Conservation (phyloP, 805 yeast genomes). For the Wickerhamiella siamensis region DNA sequence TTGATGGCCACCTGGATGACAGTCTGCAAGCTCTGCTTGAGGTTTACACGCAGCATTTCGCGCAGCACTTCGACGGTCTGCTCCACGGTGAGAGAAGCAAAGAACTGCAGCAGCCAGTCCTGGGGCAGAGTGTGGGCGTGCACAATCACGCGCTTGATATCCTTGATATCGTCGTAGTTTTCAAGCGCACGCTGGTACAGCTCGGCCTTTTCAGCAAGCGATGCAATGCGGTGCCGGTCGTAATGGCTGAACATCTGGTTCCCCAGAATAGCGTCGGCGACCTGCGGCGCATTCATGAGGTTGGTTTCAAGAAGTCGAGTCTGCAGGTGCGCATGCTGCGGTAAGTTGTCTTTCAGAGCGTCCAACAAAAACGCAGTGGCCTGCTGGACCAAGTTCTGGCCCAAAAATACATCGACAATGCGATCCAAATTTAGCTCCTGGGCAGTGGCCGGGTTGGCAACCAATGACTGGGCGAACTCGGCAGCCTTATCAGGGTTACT, state of each 20-base stretch:
- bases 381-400: slow-evolving; percentile 89
- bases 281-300: slow-evolving; percentile 94
- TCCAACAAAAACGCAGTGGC: slow-evolving; percentile 95
- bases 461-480: slow-evolving; percentile 83
- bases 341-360: slow-evolving; percentile 84
- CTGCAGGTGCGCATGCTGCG: slow-evolving; percentile 91
- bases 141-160: slow-evolving; percentile 86
- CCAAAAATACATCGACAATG: slow-evolving; percentile 83
- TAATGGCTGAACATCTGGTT: slow-evolving; percentile 91
- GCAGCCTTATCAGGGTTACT: slow-evolving; percentile 96
- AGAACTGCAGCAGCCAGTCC: slow-evolving; percentile 87
- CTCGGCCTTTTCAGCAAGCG: slow-evolving; percentile 91
- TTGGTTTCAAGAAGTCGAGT: slow-evolving; percentile 88
- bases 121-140: slow-evolving; percentile 67
- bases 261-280: slow-evolving; percentile 96
- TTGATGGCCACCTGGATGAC: slow-evolving; percentile 95
- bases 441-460: slow-evolving; percentile 39
- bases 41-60: slow-evolving; percentile 66
- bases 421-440: slow-evolving; percentile 62
- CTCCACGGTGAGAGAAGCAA: slow-evolving; percentile 88
- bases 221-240: slow-evolving; percentile 86
- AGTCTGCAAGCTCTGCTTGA: slow-evolving; percentile 79
- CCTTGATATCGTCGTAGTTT: slow-evolving; percentile 86
- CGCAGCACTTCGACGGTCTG: slow-evolving; percentile 78
- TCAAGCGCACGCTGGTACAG: slow-evolving; percentile 90